A percentile compares a stretch with the other conserved stretches of the same genome.
Evolutionary conservation across 257 asterid species (phyloP).

Genomic region (Solanum bukasovii): DNA sequence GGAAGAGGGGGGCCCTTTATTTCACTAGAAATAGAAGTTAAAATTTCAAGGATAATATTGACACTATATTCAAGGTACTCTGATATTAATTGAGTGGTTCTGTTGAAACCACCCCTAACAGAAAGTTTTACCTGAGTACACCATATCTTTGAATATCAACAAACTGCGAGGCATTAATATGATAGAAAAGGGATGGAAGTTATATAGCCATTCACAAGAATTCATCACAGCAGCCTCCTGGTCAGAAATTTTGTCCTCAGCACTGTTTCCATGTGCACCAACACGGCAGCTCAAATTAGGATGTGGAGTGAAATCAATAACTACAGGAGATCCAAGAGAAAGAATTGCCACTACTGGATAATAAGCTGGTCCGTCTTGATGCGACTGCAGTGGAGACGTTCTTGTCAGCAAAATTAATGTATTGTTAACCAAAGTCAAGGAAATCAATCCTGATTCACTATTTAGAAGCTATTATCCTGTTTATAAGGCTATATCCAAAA

Average conservation of each 20-base stretch:
- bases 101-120: not conserved
- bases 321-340: slow-evolving; percentile 80
- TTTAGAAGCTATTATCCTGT: not conserved
- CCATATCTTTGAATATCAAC: slow-evolving; percentile 76
- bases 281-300: slow-evolving; percentile 24
- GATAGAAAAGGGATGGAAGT: slow-evolving; percentile 51
- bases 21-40: not conserved
- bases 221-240: slow-evolving; percentile 13
- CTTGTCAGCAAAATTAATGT: slow-evolving; percentile 3
- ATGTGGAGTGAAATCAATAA: slow-evolving; percentile 84
- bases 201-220: slow-evolving; percentile 8
- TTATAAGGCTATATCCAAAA: not conserved
- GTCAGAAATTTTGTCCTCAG: slow-evolving; percentile 3
- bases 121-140: slow-evolving; percentile 51
- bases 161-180: slow-evolving; percentile 82
- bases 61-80: not conserved
- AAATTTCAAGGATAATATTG: not conserved
- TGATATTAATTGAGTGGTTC: not conserved
- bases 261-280: slow-evolving; percentile 12
- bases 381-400: slow-evolving; percentile 40
- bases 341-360: slow-evolving; percentile 86
- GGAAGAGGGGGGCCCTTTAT: not conserved
- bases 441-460: not conserved
- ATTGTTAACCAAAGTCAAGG: not conserved
- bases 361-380: slow-evolving; percentile 96